Percentiles rank a stretch among this genome's conserved stretches.
Evolutionary conservation across 495 filamentous ascomycete genomes (phyloP).

Genomic region (Daldinia caldariorum): DNA sequence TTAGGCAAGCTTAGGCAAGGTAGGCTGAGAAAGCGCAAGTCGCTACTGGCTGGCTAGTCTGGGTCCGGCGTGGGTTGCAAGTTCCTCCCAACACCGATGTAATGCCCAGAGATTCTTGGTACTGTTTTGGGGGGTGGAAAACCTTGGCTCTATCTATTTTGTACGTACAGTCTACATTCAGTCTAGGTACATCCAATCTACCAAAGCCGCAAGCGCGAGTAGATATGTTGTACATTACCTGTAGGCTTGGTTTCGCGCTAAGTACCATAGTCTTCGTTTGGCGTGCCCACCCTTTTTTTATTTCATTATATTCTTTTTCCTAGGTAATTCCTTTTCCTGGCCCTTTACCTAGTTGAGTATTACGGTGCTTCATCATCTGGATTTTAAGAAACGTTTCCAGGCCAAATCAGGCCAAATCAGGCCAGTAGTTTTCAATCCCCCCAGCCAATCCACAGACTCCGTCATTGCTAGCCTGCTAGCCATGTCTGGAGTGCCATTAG

Average conservation of each 20-base stretch:
- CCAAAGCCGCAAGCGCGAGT: slow-evolving; percentile 40
- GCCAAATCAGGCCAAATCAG: slow-evolving; percentile 43
- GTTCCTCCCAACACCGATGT: slow-evolving; percentile 43
- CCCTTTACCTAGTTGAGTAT: slow-evolving; percentile 48
- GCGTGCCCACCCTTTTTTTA: too few species aligned
- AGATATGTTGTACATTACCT: slow-evolving; percentile 35
- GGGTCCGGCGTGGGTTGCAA: slow-evolving; percentile 39
- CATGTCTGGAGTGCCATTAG: slow-evolving; percentile 44
- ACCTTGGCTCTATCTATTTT: slow-evolving; percentile 4
- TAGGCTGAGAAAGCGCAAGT: slow-evolving; percentile 36
- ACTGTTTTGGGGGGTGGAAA: slow-evolving; percentile 18
- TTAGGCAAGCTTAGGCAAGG: background rate
- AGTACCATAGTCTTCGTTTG: too few species aligned
- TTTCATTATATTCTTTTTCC: slow-evolving; percentile 3
- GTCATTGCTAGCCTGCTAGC: slow-evolving; percentile 45
- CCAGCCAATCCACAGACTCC: slow-evolving; percentile 43
- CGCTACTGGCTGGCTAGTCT: slow-evolving; percentile 23
- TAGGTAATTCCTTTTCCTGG: slow-evolving; percentile 29
- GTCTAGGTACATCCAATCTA: too few species aligned
- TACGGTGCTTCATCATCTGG: slow-evolving; percentile 42
- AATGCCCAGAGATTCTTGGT: slow-evolving; percentile 46
- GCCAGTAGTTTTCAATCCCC: slow-evolving; percentile 33
- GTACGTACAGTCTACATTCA: slow-evolving; percentile 21
- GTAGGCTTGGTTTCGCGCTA: slow-evolving; percentile 26
- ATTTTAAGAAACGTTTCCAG: slow-evolving; percentile 34